These are phyloP conservation scores for Geotrichum carabidarum DNA, from an alignment of 1,139 yeast genomes.

Conservation along the genomic window DNA sequence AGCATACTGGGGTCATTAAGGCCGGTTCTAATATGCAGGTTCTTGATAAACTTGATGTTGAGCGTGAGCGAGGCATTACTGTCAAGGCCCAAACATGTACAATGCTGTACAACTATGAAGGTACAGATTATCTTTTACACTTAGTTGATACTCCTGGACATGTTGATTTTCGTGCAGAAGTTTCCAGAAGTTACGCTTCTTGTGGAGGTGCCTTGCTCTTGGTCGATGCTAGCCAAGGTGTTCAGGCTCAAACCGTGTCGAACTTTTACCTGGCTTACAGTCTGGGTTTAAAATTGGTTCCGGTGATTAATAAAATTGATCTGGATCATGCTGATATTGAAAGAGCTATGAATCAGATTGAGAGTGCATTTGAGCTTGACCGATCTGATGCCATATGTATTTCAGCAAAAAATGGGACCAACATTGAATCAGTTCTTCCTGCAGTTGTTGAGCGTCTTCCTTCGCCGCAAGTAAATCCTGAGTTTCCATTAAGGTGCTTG, in stretches of 20 bases:
- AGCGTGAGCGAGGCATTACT: slow-evolving; percentile 91
- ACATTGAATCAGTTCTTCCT: slow-evolving; percentile 72
- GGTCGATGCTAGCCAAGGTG: slow-evolving; percentile 94
- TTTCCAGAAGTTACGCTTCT: slow-evolving; percentile 86
- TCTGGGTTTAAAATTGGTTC: slow-evolving; percentile 73
- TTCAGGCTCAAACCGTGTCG: slow-evolving; percentile 96
- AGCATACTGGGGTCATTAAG: slow-evolving; percentile 82
- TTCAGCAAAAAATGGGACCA: slow-evolving; percentile 86
- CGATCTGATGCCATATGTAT: slow-evolving; percentile 73
- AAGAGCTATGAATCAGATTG: slow-evolving; percentile 75
- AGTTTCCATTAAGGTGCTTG: slow-evolving; percentile 64
- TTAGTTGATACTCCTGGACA: slow-evolving; percentile 97
- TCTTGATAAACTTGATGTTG: slow-evolving; percentile 88
- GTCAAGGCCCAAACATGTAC: slow-evolving; percentile 96
- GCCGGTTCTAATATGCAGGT: slow-evolving; percentile 77
- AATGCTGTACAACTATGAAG: slow-evolving; percentile 74
- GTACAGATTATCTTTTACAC: slow-evolving; percentile 73
- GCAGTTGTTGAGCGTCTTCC: slow-evolving; percentile 75
- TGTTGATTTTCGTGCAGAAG: slow-evolving; percentile 93
- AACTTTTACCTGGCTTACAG: slow-evolving; percentile 87
- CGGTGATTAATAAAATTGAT: slow-evolving; percentile 89
- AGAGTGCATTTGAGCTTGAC: slow-evolving; percentile 73
- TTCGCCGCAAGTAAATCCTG: slow-evolving; percentile 54
- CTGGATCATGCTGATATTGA: slow-evolving; percentile 83
- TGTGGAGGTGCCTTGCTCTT: slow-evolving; percentile 90